Base-by-base conservation (phyloP, 1,284 basidiomycete species). In the Ustilago crameri region DNA sequence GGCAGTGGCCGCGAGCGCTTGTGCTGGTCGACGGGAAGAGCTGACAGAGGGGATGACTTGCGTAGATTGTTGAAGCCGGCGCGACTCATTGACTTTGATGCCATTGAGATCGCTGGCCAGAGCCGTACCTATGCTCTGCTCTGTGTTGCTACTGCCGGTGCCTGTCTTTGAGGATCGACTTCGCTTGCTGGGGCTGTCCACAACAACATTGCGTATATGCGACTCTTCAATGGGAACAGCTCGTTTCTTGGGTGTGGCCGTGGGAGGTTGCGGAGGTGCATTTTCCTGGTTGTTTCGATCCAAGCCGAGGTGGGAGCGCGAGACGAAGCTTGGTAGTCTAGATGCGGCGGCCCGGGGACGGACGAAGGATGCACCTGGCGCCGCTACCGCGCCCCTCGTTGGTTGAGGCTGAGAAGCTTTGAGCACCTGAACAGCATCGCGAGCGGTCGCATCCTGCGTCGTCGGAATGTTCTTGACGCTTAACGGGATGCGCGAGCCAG, bases 191-290 rank as follows among this genome's bases (percentile, higher is more conserved):
- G 69, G 75, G 24, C 65, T 75, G 22, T 70, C 58, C 26, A 64
- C 61, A 43, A 74, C 65, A 10, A 65, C 48, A 41, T 79, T 82
- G 41, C 81, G 79, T 9, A 53, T 49, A 53, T 82, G 81, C 9
- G 75, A 65, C 18, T 77, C 77, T 22, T 82, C 81, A 38, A 67
- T 63, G 5, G 81, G 81, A 15, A 81, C 73, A 4, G 74, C 75
- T 23, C 81, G 78, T 53, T 82, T 82, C 48, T 76, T 75, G 8
- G 81, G 81, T 26, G 81, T 81, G 22, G 64, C 52, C 1, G 67
- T 66, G 17, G 54, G 40, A n/a, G 52, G 41, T 10, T 47, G 20
- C 8, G 49, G 45, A 4, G 62, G 51, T 2, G 51, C 43, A 46
- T 71, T 71, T 32, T 71, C 68, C 38, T 71, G 68, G n/a, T 71